Evolutionary conservation across 192 early-diverging fungal species (phyloP).

Genomic region (Backusella parvicylindrica): DNA sequence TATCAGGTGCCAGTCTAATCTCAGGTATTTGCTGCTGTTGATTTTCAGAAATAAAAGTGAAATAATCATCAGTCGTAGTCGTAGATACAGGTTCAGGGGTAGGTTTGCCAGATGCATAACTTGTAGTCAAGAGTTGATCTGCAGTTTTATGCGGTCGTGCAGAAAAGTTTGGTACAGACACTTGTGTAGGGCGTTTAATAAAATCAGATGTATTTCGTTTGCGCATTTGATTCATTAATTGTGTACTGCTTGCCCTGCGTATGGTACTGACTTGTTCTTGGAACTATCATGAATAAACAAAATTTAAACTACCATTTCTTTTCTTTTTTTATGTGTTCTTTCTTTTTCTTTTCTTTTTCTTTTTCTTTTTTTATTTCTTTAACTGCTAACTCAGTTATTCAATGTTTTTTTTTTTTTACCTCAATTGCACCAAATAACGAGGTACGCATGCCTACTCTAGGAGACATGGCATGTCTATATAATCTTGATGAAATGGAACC

Average conservation of each 20-base stretch:
- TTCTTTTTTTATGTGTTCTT: too few relatives aligned
- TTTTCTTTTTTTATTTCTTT: too few relatives aligned
- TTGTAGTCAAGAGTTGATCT: constrained; percentile 9
- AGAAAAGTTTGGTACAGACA: not conserved
- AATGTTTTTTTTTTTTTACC: constrained; percentile 19
- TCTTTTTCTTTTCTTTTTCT: too few relatives aligned
- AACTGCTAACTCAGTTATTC: not conserved
- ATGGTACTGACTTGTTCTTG: constrained; percentile 8
- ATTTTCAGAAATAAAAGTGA: constrained; percentile 11
- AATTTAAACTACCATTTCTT: not conserved
- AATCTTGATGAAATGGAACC: constrained; percentile 20
- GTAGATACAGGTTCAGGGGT: constrained; percentile 12
- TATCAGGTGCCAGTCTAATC: constrained; percentile 19
- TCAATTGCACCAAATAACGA: constrained; percentile 52
- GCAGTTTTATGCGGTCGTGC: not conserved
- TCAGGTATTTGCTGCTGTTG: constrained; percentile 15
- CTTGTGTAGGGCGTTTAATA: not conserved
- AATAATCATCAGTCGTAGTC: constrained; percentile 26
- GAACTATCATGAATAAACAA: constrained; percentile 2
- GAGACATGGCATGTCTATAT: constrained; percentile 23
- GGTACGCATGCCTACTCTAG: constrained; percentile 40
- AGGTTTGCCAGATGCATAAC: not conserved
- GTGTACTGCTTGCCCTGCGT: constrained; percentile 8
- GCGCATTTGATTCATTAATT: constrained; percentile 5
- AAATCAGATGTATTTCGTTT: constrained; percentile 7